Conservation (phyloP, 768 basidiomycete genomes). For the Phaeolepiota aurea region DNA sequence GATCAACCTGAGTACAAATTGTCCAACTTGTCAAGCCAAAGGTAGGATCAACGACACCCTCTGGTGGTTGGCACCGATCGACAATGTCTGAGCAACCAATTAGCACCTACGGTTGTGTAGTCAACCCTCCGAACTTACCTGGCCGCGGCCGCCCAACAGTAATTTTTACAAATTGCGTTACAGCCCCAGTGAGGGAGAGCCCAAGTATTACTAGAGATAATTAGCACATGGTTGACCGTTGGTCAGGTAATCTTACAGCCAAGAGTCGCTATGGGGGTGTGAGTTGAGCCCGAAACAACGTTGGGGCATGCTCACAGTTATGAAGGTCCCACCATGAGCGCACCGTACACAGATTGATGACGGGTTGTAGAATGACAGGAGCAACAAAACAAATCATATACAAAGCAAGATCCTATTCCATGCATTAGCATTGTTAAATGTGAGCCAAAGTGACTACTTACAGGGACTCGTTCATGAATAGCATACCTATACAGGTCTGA, state of each 20-base stretch:
- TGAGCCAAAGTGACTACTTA: slow-evolving; percentile 24
- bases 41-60: slow-evolving; percentile 55
- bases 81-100: slow-evolving; percentile 40
- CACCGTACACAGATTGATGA: slow-evolving; percentile 64
- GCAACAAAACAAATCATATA: slow-evolving; percentile 49
- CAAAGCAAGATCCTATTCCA: slow-evolving; percentile 33
- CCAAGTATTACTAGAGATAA: slow-evolving; percentile 52
- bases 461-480: slow-evolving; percentile 71
- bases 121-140: slow-evolving; percentile 29
- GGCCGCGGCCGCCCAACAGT: slow-evolving; percentile 88
- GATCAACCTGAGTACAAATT: slow-evolving; percentile 72
- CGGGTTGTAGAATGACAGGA: slow-evolving; percentile 61
- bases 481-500: slow-evolving; percentile 40
- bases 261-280: slow-evolving; percentile 24
- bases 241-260: slow-evolving; percentile 23
- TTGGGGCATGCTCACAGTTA: slow-evolving; percentile 34
- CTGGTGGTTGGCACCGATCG: slow-evolving; percentile 60
- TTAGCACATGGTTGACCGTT: neutral
- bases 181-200: slow-evolving; percentile 65
- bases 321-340: slow-evolving; percentile 90
- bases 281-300: slow-evolving; percentile 5
- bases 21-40: slow-evolving; percentile 69
- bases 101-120: slow-evolving; percentile 1
- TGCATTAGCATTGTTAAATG: slow-evolving; percentile 4
- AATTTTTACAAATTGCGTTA: slow-evolving; percentile 82